A percentile compares a stretch with the other conserved stretches of the same genome.
Evolutionary conservation across 352 stramenopile species (phyloP).

Genomic region (Thalassiosira livingstoniorum): DNA sequence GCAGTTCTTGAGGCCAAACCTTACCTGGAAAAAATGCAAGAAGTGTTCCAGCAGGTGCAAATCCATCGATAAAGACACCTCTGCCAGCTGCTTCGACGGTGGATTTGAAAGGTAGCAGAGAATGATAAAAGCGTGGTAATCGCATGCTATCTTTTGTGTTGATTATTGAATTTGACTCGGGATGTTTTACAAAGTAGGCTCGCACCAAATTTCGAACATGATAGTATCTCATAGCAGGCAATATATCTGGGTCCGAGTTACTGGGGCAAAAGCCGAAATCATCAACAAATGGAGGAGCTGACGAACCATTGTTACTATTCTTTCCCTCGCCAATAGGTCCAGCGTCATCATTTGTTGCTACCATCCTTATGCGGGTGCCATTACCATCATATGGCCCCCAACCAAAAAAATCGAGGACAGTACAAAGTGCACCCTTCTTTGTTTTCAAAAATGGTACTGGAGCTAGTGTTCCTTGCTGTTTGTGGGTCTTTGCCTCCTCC

Average conservation of each 20-base stretch:
- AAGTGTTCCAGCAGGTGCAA: slow-evolving; percentile 73
- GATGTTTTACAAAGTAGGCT: slow-evolving; percentile 63
- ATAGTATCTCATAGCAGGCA: slow-evolving; percentile 71
- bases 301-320: slow-evolving; percentile 27
- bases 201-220: slow-evolving; percentile 76
- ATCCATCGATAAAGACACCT: slow-evolving; percentile 80
- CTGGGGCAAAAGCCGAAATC: slow-evolving; percentile 69
- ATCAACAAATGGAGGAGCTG: slow-evolving; percentile 45
- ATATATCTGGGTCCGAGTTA: slow-evolving; percentile 48
- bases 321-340: not conserved
- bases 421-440: slow-evolving; percentile 65
- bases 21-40: slow-evolving; percentile 78
- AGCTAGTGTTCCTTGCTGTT: slow-evolving; percentile 17
- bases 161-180: slow-evolving; percentile 37
- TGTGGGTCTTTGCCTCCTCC: slow-evolving; percentile 3
- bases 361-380: not conserved
- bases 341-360: not conserved
- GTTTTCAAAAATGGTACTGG: slow-evolving; percentile 56
- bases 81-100: slow-evolving; percentile 69
- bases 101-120: slow-evolving; percentile 67
- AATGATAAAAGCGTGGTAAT: slow-evolving; percentile 31
- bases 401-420: slow-evolving; percentile 50
- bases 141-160: not conserved
- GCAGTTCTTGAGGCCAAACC: slow-evolving; percentile 79
- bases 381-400: slow-evolving; percentile 25